phyloP scores from a whole-genome alignment of 2,329 filamentous ascomycete genomes.

The Ophiostoma sp. region DNA sequence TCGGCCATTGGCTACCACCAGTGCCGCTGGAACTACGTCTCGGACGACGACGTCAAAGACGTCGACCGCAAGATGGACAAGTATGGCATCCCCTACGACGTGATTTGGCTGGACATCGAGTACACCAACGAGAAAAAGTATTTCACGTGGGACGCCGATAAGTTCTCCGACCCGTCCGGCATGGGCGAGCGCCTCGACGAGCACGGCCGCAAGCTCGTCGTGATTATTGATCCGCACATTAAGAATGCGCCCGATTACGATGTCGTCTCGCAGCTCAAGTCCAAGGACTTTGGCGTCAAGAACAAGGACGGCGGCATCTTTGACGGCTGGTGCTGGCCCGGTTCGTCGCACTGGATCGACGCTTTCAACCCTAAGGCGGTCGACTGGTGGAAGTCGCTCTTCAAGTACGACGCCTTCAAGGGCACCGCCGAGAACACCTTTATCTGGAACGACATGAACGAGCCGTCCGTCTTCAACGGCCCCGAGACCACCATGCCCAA shows the following conservation, averaged over 20 bases:
- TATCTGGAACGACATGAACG: slow-evolving; percentile 99
- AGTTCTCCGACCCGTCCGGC: slow-evolving; percentile 78
- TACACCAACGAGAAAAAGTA: slow-evolving; percentile 97
- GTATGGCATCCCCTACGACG: slow-evolving; percentile 91
- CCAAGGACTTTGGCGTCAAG: slow-evolving; percentile 77
- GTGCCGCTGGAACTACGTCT: slow-evolving; percentile 98
- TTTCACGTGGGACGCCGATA: slow-evolving; percentile 93
- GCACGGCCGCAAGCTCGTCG: slow-evolving; percentile 84
- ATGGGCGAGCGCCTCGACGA: slow-evolving; percentile 88
- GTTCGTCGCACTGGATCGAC: slow-evolving; percentile 94
- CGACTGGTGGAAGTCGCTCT: slow-evolving; percentile 87
- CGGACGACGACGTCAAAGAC: slow-evolving; percentile 94
- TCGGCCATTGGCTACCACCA: slow-evolving; percentile 95
- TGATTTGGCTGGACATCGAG: slow-evolving; percentile 98
- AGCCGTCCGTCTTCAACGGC: slow-evolving; percentile 97
- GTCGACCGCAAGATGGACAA: slow-evolving; percentile 97
- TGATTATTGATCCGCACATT: slow-evolving; percentile 96
- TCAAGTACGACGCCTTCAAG: slow-evolving; percentile 85
- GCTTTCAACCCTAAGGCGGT: slow-evolving; percentile 90
- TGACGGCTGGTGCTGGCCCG: slow-evolving; percentile 99
- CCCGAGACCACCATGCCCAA: slow-evolving; percentile 99
- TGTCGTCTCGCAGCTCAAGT: slow-evolving; percentile 77
- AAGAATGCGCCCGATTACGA: slow-evolving; percentile 82
- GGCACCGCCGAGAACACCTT: slow-evolving; percentile 84
- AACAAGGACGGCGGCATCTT: slow-evolving; percentile 89